Base-by-base conservation (phyloP, 345 rosid genomes). In the Stellera chamaejasme region DNA sequence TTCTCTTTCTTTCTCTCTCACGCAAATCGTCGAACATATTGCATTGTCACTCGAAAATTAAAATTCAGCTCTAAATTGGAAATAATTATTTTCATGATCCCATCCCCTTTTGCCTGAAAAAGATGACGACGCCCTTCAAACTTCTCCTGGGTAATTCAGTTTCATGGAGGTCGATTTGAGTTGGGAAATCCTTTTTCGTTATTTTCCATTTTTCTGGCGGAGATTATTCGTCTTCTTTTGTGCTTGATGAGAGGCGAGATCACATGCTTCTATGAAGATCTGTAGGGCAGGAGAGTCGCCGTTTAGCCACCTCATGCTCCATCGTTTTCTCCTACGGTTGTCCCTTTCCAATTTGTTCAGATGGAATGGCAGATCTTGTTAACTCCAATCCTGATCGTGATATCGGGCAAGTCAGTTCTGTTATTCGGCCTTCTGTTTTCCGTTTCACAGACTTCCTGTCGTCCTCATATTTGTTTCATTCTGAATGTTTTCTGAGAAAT, bases 311-410 rank as follows among this genome's bases (percentile, higher is more conserved):
- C 81, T 65, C 71, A 80, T 83, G 82, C 77, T 75, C 69, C 67
- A 72, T 63, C 72, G 60, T 66, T 69, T 70, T 65, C 62, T 60
- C 66, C 64, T 60, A 62, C 59, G 72, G 60, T 58, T 69, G 77
- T 71, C 61, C 69, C 79, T 71, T 69, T 53, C 59, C 72, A 54
- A 54, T 50, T 61, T 68, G 79, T 71, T 84, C 96, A 84, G 87
- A 92, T 92, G 98, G 98, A 92, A 92, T 92, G 98, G 98, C 97
- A 84, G 87, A 93, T 89, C 94, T 76, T 78, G 76, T 72, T 83
- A 70, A 45, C 71, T 77, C 64, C 65, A 76, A 77, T 77, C 72
- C 83, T 72, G 97, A 89, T 41, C 97, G 99, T 67, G 90, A 87
- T 74, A 68, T 77, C 59, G 96, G 84, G 50, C 97, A 89, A 72